Evolutionary conservation across 2,329 filamentous ascomycete genomes (phyloP).

Genomic region (Pezicula carpinea): DNA sequence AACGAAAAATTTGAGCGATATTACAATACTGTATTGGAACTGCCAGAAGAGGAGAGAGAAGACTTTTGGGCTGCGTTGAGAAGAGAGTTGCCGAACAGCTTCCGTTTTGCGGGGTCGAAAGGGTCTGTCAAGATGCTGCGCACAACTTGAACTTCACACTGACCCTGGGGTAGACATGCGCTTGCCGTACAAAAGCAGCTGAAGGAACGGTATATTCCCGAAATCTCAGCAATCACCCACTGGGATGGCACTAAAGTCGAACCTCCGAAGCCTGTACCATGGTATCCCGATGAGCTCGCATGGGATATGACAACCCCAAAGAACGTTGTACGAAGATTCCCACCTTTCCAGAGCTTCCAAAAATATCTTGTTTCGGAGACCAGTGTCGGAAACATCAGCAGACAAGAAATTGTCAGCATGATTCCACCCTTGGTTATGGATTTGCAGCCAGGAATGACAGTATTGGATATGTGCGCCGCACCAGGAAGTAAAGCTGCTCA

Average conservation of each 20-base stretch:
- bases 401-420: slow-evolving; percentile 98
- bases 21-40: slow-evolving; percentile 73
- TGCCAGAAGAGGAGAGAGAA: slow-evolving; percentile 72
- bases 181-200: slow-evolving; percentile 85
- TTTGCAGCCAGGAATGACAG: slow-evolving; percentile 83
- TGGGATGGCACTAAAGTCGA: slow-evolving; percentile 78
- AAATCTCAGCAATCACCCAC: slow-evolving; percentile 79
- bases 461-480: slow-evolving; percentile 92
- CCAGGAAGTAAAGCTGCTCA: slow-evolving; percentile 97
- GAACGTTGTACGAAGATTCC: slow-evolving; percentile 88
- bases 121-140: slow-evolving; percentile 49
- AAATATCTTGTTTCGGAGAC: slow-evolving; percentile 98
- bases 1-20: slow-evolving; percentile 84
- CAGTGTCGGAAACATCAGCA: slow-evolving; percentile 92
- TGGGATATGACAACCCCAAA: slow-evolving; percentile 99
- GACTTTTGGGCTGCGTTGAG: slow-evolving; percentile 81
- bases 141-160: slow-evolving; percentile 1
- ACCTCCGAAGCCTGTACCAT: slow-evolving; percentile 74
- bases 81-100: slow-evolving; percentile 90
- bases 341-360: slow-evolving; percentile 92
- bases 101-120: slow-evolving; percentile 94
- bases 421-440: slow-evolving; percentile 94
- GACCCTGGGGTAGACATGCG: slow-evolving; percentile 63
- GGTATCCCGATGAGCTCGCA: slow-evolving; percentile 92
- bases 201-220: slow-evolving; percentile 82